A percentile compares a stretch with the other conserved stretches of the same genome.
These are phyloP conservation scores for Syzygium malaccense DNA, from an alignment of 441 rosid species.

Conservation along the genomic window DNA sequence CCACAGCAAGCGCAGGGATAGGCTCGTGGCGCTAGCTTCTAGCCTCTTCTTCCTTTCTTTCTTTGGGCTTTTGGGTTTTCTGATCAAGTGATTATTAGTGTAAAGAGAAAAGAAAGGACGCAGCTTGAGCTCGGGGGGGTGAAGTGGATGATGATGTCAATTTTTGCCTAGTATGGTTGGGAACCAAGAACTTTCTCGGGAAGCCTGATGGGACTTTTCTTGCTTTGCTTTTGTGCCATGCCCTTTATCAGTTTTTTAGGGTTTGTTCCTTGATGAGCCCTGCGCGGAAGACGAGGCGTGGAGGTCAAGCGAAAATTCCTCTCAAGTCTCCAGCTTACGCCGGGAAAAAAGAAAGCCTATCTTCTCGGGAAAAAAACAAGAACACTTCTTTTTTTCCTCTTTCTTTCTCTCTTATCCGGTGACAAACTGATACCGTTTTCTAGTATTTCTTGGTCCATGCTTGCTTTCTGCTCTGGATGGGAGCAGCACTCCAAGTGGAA, in stretches of 20 bases:
- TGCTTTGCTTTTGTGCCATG: background rate
- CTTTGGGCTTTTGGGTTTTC: background rate
- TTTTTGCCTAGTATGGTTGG: background rate
- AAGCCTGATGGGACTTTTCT: background rate
- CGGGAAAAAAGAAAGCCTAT: background rate
- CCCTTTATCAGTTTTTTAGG: background rate
- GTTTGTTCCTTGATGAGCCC: background rate
- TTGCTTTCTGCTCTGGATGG: background rate
- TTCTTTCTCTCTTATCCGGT: background rate
- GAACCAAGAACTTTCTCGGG: slow-evolving; percentile 1
- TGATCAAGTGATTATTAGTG: background rate
- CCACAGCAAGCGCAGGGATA: background rate
- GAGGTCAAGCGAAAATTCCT: slow-evolving; percentile 3
- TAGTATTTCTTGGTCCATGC: background rate
- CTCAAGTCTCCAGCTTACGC: background rate
- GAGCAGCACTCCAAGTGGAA: background rate
- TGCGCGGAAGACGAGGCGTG: slow-evolving; percentile 5
- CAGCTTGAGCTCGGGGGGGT: background rate
- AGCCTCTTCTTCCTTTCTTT: background rate
- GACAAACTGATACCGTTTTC: background rate
- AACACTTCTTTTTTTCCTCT: background rate
- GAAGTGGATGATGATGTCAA: slow-evolving; percentile 12
- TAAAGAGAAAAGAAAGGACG: background rate
- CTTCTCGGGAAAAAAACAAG: background rate
- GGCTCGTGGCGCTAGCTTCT: background rate